These are phyloP conservation scores for Elasticomyces elasticus DNA, from an alignment of 495 filamentous ascomycete genomes.

Conservation along the genomic window DNA sequence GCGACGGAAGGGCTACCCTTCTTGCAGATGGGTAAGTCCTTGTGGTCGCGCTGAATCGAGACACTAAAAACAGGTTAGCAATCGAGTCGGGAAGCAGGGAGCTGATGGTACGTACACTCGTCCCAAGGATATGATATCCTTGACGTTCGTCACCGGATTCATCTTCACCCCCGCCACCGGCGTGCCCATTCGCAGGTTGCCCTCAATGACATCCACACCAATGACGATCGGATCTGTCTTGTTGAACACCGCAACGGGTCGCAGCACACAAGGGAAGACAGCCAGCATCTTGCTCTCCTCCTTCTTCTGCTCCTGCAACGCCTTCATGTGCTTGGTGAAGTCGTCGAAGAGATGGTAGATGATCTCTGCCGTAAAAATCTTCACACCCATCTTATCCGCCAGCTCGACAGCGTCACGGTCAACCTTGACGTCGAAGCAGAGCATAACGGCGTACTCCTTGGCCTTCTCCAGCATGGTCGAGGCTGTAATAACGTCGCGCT, in stretches of 20 bases:
- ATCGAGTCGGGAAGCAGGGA: background rate
- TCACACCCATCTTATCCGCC: conserved; percentile 89
- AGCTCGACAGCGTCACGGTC: conserved; percentile 91
- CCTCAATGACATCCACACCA: conserved; percentile 90
- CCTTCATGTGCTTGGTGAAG: conserved; percentile 88
- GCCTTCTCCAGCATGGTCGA: conserved; percentile 95
- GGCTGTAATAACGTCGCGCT: conserved; percentile 95
- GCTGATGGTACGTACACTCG: conserved; percentile 70
- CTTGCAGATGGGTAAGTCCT: conserved; percentile 80
- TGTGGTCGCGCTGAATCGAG: conserved; percentile 97
- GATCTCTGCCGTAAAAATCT: conserved; percentile 97
- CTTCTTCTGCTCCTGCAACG: conserved; percentile 78
- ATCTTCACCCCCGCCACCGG: conserved; percentile 76
- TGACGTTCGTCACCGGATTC: conserved; percentile 65
- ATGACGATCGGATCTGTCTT: conserved; percentile 95
- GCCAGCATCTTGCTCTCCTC: conserved; percentile 91
- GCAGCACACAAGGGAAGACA: conserved; percentile 91
- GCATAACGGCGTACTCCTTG: conserved; percentile 94
- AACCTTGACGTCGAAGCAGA: conserved; percentile 98
- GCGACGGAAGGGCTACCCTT: conserved; percentile 94
- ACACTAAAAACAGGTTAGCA: conserved; percentile 11
- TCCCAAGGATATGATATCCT: conserved; percentile 74
- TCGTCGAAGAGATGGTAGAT: conserved; percentile 98
- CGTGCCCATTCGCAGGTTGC: conserved; percentile 71
- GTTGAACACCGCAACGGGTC: conserved; percentile 90